Evolutionary conservation across 371 early-diverging fungal genomes (phyloP).

Genomic region (Cokeromyces recurvatus): DNA sequence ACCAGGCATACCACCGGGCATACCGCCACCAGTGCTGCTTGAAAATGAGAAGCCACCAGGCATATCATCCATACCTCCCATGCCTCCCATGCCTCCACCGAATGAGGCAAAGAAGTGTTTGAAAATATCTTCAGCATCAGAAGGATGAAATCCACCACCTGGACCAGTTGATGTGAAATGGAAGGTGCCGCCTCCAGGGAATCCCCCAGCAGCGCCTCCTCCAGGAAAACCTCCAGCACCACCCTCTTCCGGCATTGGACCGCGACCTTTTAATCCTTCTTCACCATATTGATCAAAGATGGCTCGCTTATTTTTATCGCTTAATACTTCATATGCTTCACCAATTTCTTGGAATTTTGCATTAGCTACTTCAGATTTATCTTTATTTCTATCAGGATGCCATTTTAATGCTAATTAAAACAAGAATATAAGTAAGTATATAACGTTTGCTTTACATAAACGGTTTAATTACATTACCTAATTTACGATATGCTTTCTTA

Average conservation of each 20-base stretch:
- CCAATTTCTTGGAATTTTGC: conserved; percentile 57
- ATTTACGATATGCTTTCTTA: conserved; percentile 91
- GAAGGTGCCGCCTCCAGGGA: conserved; percentile 44
- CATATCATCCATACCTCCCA: conserved; percentile 13
- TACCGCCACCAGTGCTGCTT: conserved; percentile 2
- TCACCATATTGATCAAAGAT: conserved; percentile 90
- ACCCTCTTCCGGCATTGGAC: conserved; percentile 11
- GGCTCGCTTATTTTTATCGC: conserved; percentile 84
- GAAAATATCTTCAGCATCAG: conserved; percentile 93
- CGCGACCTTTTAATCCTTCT: conserved; percentile 78
- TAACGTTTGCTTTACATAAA: background rate
- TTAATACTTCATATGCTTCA: conserved; percentile 97
- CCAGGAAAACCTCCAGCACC: conserved; percentile 35
- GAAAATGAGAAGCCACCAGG: conserved; percentile 12
- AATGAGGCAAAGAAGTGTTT: conserved; percentile 75
- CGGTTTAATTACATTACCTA: conserved; percentile 26
- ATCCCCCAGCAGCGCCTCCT: conserved; percentile 24
- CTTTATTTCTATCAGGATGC: conserved; percentile 52
- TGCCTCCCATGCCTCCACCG: conserved; percentile 28
- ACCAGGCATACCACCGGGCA: conserved; percentile 8
- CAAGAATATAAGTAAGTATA: background rate
- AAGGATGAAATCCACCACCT: conserved; percentile 60
- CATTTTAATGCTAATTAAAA: conserved; percentile 39
- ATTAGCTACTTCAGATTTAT: conserved; percentile 24
- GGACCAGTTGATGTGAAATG: conserved; percentile 37